phyloP scores from a whole-genome alignment of 2,329 filamentous ascomycete genomes.

The Neonectria magnoliae region DNA sequence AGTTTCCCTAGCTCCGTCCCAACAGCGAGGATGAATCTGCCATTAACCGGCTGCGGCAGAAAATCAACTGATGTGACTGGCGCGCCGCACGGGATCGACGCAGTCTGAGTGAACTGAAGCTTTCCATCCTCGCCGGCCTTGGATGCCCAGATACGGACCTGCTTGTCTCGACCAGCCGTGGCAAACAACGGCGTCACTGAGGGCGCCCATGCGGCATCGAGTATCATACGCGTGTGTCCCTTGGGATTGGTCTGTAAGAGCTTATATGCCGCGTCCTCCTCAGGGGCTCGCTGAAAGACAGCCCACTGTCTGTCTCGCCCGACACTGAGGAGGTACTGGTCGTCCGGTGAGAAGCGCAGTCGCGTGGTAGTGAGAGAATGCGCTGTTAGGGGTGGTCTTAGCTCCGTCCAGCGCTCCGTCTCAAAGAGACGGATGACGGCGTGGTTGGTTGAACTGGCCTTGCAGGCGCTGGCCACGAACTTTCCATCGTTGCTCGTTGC shows the following conservation, averaged over 20 bases:
- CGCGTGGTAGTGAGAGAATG: conserved; percentile 89
- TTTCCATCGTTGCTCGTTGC: conserved; percentile 78
- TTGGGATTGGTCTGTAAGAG: conserved; percentile 77
- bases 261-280: conserved; percentile 58
- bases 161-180: conserved; percentile 91
- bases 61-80: conserved; percentile 80
- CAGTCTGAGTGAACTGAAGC: conserved; percentile 60
- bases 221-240: conserved; percentile 91
- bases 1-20: conserved; percentile 66
- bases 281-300: conserved; percentile 70
- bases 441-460: conserved; percentile 91
- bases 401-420: conserved; percentile 85
- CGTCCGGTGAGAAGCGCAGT: conserved; percentile 81
- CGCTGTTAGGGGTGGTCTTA: conserved; percentile 82
- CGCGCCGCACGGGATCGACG: conserved; percentile 63
- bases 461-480: conserved; percentile 90
- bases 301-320: conserved; percentile 93
- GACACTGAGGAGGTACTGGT: conserved; percentile 82
- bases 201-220: conserved; percentile 87
- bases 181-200: conserved; percentile 70
- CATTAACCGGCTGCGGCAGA: conserved; percentile 49
- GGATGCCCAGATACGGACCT: conserved; percentile 75
- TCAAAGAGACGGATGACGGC: conserved; percentile 94
- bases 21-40: conserved; percentile 59
- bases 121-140: conserved; percentile 46